Conservation (phyloP, 2,329 filamentous ascomycete species). For the Blumeriella jaapii region DNA sequence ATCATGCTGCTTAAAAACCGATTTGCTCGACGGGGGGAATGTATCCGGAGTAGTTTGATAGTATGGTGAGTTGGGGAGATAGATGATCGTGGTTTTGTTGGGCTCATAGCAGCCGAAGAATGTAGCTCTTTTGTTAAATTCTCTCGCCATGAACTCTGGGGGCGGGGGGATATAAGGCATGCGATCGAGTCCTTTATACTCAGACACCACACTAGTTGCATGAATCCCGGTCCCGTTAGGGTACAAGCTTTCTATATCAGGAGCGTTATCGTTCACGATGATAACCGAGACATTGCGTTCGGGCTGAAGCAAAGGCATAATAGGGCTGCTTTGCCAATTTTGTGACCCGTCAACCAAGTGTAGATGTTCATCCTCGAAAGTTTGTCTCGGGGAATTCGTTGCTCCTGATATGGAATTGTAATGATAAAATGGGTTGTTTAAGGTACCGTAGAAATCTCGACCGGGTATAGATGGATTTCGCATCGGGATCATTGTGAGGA, state of each 20-base stretch:
- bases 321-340: conserved; percentile 34
- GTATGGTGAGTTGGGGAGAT: conserved; percentile 33
- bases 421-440: conserved; percentile 47
- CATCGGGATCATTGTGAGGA: no score
- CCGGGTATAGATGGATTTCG: not conserved
- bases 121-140: conserved; percentile 18
- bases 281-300: conserved; percentile 47
- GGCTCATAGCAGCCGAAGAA: conserved; percentile 35
- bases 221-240: conserved; percentile 34
- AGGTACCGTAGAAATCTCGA: not conserved
- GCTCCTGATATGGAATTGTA: conserved; percentile 28
- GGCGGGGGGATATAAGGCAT: conserved; percentile 35
- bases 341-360: conserved; percentile 36
- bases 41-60: no score
- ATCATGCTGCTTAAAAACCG: conserved; percentile 26
- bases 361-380: conserved; percentile 28
- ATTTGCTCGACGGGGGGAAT: conserved; percentile 27
- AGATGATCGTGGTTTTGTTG: conserved; percentile 18
- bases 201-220: conserved; percentile 19
- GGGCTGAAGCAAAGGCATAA: conserved; percentile 37
- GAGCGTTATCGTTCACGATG: conserved; percentile 52
- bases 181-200: conserved; percentile 20
- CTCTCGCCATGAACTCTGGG: conserved; percentile 27
- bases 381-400: conserved; percentile 31
- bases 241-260: conserved; percentile 38